phyloP scores from a whole-genome alignment of 345 rosid species.

The Linum lewisii region DNA sequence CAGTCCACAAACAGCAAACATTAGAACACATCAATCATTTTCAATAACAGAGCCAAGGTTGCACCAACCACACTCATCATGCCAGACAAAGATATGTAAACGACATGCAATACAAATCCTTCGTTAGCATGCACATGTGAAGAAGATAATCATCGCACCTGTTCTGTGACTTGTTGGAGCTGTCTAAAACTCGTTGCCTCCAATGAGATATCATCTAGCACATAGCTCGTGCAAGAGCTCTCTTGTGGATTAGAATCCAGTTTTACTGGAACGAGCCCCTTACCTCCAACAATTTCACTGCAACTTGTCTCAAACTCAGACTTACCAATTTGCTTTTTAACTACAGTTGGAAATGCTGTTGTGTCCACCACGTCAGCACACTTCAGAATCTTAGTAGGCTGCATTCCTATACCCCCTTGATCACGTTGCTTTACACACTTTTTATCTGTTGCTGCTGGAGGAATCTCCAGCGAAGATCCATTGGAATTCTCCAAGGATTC shows the following conservation, averaged over 20 bases:
- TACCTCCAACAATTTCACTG: slow-evolving; percentile 35
- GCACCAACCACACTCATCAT: neutral
- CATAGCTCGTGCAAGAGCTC: slow-evolving; percentile 53
- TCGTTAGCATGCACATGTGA: no score
- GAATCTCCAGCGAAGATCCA: slow-evolving; percentile 29
- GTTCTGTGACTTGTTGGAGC: slow-evolving; percentile 73
- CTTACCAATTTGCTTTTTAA: slow-evolving; percentile 28
- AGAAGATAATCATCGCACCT: slow-evolving; percentile 26
- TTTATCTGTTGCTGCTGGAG: slow-evolving; percentile 21
- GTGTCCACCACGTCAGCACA: slow-evolving; percentile 24
- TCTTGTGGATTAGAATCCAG: slow-evolving; percentile 41
- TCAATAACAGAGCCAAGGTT: no score
- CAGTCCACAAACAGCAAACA: no score
- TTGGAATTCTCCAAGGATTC: slow-evolving; percentile 35
- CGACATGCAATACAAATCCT: no score
- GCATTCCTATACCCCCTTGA: slow-evolving; percentile 18
- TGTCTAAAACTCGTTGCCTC: slow-evolving; percentile 79
- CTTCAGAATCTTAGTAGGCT: slow-evolving; percentile 25
- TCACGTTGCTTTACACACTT: slow-evolving; percentile 23
- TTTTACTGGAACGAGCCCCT: slow-evolving; percentile 28
- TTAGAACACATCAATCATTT: no score
- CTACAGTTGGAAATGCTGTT: slow-evolving; percentile 28
- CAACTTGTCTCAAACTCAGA: slow-evolving; percentile 27
- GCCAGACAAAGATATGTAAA: neutral
- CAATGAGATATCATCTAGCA: slow-evolving; percentile 55